These are phyloP conservation scores for Aureobasidium sp. DNA, from an alignment of 2,329 filamentous ascomycete genomes.

Conservation along the genomic window DNA sequence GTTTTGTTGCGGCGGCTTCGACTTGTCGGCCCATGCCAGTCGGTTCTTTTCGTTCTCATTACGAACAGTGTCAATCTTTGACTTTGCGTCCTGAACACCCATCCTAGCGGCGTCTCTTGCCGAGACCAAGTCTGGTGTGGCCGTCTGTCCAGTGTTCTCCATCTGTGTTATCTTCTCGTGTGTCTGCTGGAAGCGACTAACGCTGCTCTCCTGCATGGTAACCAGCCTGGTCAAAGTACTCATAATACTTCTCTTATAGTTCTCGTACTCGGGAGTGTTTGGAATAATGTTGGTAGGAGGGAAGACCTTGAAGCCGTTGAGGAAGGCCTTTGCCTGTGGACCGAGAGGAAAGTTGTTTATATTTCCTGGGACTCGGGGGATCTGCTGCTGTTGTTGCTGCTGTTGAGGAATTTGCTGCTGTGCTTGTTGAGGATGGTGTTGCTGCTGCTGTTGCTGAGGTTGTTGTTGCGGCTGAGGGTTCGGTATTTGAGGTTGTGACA, in stretches of 20 bases:
- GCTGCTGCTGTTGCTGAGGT: constrained; percentile 10
- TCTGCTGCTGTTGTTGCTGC: constrained; percentile 21
- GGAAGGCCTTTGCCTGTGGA: constrained; percentile 19
- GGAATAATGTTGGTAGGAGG: constrained; percentile 9
- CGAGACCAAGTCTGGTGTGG: constrained; percentile 6
- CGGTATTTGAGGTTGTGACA: constrained; percentile 2
- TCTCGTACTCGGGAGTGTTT: constrained; percentile 13
- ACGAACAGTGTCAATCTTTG: constrained; percentile 8
- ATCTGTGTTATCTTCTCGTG: constrained; percentile 6
- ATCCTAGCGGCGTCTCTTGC: constrained; percentile 11
- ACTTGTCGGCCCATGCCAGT: constrained; percentile 4
- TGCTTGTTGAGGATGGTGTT: constrained; percentile 14
- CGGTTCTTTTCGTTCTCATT: constrained; percentile 15
- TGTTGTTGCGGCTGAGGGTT: constrained; percentile 19
- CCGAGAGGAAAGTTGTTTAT: constrained; percentile 19
- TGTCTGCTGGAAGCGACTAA: constrained; percentile 1
- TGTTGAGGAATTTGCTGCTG: constrained; percentile 12
- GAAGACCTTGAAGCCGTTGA: constrained; percentile 12
- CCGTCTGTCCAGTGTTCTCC: constrained; percentile 7
- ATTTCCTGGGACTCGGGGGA: constrained; percentile 20
- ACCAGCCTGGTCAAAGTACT: background rate
- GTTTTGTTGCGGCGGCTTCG: constrained; percentile 6
- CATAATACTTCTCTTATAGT: constrained; percentile 13
- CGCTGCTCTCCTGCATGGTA: constrained; percentile 12
- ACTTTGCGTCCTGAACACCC: constrained; percentile 12